phyloP scores from a whole-genome alignment of 1,284 basidiomycete genomes.

The Puccinia horiana region DNA sequence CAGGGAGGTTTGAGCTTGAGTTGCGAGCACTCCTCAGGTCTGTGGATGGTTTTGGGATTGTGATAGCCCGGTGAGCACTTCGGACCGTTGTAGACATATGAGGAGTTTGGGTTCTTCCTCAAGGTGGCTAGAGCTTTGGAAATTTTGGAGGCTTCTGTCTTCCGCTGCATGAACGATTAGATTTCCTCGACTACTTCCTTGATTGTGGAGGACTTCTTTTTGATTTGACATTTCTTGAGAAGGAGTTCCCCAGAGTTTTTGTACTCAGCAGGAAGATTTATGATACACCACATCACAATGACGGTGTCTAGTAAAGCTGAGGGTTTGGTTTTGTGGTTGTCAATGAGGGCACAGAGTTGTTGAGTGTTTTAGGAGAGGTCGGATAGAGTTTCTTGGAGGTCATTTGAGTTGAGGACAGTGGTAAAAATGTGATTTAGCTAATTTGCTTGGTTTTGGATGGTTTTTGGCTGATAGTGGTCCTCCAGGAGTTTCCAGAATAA shows the following conservation, averaged over 20 bases:
- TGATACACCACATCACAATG: too few relatives aligned
- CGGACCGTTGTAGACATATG: too few relatives aligned
- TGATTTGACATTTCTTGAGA: neutral
- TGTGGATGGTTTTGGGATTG: neutral
- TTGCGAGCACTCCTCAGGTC: neutral
- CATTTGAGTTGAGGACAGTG: neutral
- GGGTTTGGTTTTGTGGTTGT: neutral
- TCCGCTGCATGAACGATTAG: too few relatives aligned
- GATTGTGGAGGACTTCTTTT: neutral
- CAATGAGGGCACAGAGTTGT: neutral
- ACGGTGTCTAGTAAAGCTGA: too few relatives aligned
- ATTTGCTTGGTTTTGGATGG: conserved; percentile 9
- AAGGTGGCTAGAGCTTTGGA: too few relatives aligned
- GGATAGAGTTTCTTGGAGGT: neutral
- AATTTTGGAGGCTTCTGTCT: neutral
- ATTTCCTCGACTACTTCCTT: too few relatives aligned
- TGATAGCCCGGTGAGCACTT: too few relatives aligned
- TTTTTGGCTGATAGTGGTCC: too few relatives aligned
- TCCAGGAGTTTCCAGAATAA: neutral
- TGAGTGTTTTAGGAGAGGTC: neutral
- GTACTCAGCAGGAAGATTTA: neutral
- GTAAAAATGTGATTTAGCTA: neutral
- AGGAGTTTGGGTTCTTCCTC: too few relatives aligned
- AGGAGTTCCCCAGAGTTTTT: neutral
- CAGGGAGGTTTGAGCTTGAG: too few relatives aligned